Evolutionary conservation across 176 grass and related monocot species (phyloP).

Genomic region (Ensete glaucum): DNA sequence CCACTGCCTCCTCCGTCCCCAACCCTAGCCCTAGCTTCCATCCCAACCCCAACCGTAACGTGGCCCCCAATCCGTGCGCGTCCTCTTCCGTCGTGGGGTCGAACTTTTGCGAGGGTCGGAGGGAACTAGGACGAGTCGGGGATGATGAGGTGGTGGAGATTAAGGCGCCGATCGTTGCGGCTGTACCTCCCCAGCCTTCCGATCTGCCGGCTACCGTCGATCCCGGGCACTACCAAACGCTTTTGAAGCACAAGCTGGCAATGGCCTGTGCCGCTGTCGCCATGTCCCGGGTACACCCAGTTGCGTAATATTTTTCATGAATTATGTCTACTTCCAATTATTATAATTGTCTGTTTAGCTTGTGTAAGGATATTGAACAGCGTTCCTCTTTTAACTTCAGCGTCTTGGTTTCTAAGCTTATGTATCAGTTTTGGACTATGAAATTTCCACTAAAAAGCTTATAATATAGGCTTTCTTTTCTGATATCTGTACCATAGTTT

Average conservation of each 20-base stretch:
- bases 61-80: background rate
- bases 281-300: conserved; percentile 46
- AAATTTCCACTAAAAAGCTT: no score
- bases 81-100: background rate
- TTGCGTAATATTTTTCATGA: background rate
- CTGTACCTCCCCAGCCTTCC: background rate
- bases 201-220: conserved; percentile 16
- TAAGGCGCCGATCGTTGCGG: conserved; percentile 12
- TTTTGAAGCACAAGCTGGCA: conserved; percentile 69
- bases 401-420: no score
- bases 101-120: background rate
- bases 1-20: background rate
- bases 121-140: background rate
- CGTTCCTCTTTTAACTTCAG: no score
- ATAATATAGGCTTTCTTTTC: no score
- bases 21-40: background rate
- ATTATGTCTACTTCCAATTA: no score
- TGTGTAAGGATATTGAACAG: no score
- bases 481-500: no score
- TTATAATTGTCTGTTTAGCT: no score
- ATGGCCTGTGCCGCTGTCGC: conserved; percentile 78
- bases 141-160: conserved; percentile 39
- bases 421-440: background rate
- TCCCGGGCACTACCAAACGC: conserved; percentile 36
- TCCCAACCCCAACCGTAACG: background rate